A percentile compares a stretch with the other conserved stretches of the same genome.
Evolutionary conservation across 2,329 filamentous ascomycete genomes (phyloP).

Genomic region (Arachnopeziza araneosa): DNA sequence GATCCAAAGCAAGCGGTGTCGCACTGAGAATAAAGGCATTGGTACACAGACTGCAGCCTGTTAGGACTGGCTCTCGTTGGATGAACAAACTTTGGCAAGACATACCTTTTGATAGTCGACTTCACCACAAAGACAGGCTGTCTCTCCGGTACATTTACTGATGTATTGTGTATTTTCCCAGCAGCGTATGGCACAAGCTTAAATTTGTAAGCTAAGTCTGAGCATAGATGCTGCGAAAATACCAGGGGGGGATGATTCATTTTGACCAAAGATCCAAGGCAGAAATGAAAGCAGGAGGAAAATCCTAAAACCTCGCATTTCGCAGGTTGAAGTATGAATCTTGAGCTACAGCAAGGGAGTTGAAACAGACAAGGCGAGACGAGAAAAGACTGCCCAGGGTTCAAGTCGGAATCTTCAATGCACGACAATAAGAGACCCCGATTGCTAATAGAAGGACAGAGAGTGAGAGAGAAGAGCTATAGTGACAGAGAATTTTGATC

Average conservation of each 20-base stretch:
- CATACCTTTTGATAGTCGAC: conserved; percentile 30
- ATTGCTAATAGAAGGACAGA: not conserved
- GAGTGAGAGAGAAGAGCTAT: conserved; percentile 5
- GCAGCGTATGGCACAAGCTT: conserved; percentile 30
- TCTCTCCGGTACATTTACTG: conserved; percentile 27
- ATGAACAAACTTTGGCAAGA: not conserved
- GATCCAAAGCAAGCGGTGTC: conserved; percentile 30
- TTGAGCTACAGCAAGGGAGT: not conserved
- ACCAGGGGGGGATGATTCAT: conserved; percentile 15
- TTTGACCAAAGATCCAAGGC: conserved; percentile 9
- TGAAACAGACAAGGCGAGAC: not conserved
- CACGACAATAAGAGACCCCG: not conserved
- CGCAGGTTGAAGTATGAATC: not conserved
- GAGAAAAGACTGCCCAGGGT: not conserved
- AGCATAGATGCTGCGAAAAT: not conserved
- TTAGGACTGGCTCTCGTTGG: not conserved
- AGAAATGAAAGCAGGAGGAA: conserved; percentile 12
- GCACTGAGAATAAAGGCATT: conserved; percentile 35
- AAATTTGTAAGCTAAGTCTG: not conserved
- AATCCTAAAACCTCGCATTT: conserved; percentile 10
- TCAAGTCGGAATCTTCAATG: not conserved
- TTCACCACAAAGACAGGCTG: conserved; percentile 30
- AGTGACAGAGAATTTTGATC: conserved; percentile 10
- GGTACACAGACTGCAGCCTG: conserved; percentile 28
- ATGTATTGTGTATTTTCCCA: conserved; percentile 34